These are phyloP conservation scores for Dactylonectria estremocensis DNA, from an alignment of 2,329 filamentous ascomycete species.

Conservation along the genomic window DNA sequence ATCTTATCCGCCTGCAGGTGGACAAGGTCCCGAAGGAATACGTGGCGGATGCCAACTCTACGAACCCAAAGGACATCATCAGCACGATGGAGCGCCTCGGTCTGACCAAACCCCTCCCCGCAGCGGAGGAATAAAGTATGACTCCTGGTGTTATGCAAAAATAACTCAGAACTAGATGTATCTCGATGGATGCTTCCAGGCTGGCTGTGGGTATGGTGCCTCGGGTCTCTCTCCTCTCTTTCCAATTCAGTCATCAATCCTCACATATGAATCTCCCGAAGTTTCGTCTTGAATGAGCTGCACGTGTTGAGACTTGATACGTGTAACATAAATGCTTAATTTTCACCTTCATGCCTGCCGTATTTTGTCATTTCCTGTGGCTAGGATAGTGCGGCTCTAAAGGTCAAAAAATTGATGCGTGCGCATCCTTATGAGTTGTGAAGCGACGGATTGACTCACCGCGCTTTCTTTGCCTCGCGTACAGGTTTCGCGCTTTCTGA, in stretches of 20 bases:
- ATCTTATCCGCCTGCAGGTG: conserved; percentile 56
- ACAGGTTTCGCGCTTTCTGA: too few relatives aligned
- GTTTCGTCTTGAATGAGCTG: too few relatives aligned
- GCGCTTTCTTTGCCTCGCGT: too few relatives aligned
- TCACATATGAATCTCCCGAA: neutral
- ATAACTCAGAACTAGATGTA: neutral
- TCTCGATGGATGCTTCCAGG: neutral
- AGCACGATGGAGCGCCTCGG: conserved; percentile 46
- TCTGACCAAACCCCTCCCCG: conserved; percentile 32
- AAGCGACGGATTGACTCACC: too few relatives aligned
- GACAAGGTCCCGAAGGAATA: conserved; percentile 51
- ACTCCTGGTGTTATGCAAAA: conserved; percentile 11
- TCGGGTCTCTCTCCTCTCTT: neutral
- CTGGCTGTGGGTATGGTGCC: neutral
- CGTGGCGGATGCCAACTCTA: conserved; percentile 42
- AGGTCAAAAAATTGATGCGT: too few relatives aligned
- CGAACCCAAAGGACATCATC: conserved; percentile 30
- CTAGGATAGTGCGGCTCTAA: too few relatives aligned
- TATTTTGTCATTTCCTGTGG: too few relatives aligned
- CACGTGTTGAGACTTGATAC: too few relatives aligned
- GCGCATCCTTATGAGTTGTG: too few relatives aligned
- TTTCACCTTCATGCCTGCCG: too few relatives aligned
- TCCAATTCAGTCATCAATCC: neutral
- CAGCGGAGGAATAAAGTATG: neutral
- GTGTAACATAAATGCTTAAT: too few relatives aligned